Percentiles rank a stretch among this genome's conserved stretches.
phyloP scores from a whole-genome alignment of 1,139 yeast genomes.

The Geotrichum klebahnii region DNA sequence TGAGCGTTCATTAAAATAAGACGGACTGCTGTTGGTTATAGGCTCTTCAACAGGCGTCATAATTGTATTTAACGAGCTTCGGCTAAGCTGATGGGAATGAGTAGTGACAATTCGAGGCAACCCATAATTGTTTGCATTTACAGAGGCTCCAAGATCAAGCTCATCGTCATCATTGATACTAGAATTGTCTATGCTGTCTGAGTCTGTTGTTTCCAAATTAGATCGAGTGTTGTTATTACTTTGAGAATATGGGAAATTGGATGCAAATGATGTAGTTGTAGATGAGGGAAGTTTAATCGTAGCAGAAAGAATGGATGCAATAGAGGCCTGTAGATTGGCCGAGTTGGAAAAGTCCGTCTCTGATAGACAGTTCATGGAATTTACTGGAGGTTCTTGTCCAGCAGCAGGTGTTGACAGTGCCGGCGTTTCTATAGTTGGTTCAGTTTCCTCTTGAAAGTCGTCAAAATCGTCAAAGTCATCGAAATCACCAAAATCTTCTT shows the following conservation, averaged over 20 bases:
- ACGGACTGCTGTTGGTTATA: constrained; percentile 11
- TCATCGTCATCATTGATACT: constrained; percentile 2
- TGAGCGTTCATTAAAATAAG: constrained; percentile 34
- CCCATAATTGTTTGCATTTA: neutral
- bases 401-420: neutral
- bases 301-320: constrained; percentile 23
- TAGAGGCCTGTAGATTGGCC: constrained; percentile 29
- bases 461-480: constrained; percentile 27
- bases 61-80: neutral
- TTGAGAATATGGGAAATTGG: neutral
- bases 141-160: neutral
- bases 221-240: neutral
- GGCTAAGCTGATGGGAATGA: neutral
- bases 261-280: neutral
- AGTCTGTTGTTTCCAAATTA: neutral
- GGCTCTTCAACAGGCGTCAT: neutral
- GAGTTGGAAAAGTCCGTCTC: constrained; percentile 30
- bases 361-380: constrained; percentile 18
- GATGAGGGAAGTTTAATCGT: neutral
- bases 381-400: constrained; percentile 9
- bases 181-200: neutral
- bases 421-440: neutral
- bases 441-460: constrained; percentile 14
- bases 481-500: constrained; percentile 24
- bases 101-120: neutral